These are phyloP conservation scores for Kwoniella pini DNA, from an alignment of 768 basidiomycete species.

Conservation along the genomic window DNA sequence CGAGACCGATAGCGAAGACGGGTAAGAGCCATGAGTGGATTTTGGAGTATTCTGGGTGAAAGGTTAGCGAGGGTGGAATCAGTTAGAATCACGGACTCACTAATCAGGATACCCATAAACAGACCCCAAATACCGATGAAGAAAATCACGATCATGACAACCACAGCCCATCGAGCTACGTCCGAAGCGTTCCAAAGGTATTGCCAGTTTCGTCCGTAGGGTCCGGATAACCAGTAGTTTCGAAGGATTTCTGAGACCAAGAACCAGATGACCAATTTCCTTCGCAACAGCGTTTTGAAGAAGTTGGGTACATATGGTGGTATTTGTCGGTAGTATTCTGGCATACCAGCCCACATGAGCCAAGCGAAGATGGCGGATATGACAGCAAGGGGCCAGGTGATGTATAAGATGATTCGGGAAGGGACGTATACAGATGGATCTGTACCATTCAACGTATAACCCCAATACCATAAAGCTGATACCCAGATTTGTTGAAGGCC, in stretches of 20 bases:
- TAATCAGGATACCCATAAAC: slow-evolving; percentile 69
- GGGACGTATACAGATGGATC: slow-evolving; percentile 60
- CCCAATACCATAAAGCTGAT: slow-evolving; percentile 95
- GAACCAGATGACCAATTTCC: slow-evolving; percentile 95
- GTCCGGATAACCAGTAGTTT: slow-evolving; percentile 51
- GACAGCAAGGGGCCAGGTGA: slow-evolving; percentile 77
- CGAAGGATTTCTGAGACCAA: slow-evolving; percentile 84
- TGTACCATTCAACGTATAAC: slow-evolving; percentile 67
- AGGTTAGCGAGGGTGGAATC: slow-evolving; percentile 8
- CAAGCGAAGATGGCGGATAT: slow-evolving; percentile 77
- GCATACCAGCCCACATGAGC: slow-evolving; percentile 80
- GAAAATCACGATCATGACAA: slow-evolving; percentile 76
- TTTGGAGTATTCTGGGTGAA: slow-evolving; percentile 70
- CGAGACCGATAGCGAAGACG: slow-evolving; percentile 91
- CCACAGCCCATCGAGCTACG: slow-evolving; percentile 78
- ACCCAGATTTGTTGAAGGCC: slow-evolving; percentile 96
- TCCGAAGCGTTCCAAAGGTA: slow-evolving; percentile 81
- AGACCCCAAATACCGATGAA: slow-evolving; percentile 84
- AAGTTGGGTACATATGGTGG: slow-evolving; percentile 95
- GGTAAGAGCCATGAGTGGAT: slow-evolving; percentile 94
- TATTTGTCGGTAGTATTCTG: slow-evolving; percentile 69
- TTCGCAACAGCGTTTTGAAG: slow-evolving; percentile 79
- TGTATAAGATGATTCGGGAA: slow-evolving; percentile 81
- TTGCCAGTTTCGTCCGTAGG: slow-evolving; percentile 81
- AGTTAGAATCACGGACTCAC: slow-evolving; percentile 28